phyloP scores from a whole-genome alignment of 495 filamentous ascomycete genomes.

The Mytilinidion resinicola region DNA sequence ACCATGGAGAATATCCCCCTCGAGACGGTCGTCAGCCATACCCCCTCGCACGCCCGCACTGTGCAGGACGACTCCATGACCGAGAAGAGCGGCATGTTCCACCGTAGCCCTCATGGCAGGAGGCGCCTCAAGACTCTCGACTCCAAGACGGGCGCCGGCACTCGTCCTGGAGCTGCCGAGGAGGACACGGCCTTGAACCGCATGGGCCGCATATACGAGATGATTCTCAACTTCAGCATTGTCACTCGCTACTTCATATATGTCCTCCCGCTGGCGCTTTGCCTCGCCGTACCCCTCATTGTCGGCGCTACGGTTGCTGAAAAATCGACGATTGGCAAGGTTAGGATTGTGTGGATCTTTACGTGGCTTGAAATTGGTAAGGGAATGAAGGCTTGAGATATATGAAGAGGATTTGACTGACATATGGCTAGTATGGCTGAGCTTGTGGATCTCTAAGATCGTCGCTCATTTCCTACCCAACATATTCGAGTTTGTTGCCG shows the following conservation, averaged over 20 bases:
- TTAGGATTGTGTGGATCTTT: slow-evolving; percentile 72
- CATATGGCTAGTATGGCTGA: slow-evolving; percentile 58
- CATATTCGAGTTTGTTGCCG: slow-evolving; percentile 80
- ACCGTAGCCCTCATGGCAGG: slow-evolving; percentile 47
- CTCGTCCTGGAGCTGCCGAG: slow-evolving; percentile 46
- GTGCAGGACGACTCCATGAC: slow-evolving; percentile 21
- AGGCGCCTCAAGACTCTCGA: slow-evolving; percentile 45
- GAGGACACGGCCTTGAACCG: slow-evolving; percentile 55
- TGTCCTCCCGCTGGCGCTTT: slow-evolving; percentile 65
- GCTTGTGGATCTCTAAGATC: slow-evolving; percentile 82
- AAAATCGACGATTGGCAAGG: slow-evolving; percentile 48
- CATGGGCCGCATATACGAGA: slow-evolving; percentile 84
- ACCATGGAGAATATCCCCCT: slow-evolving; percentile 24
- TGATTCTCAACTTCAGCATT: slow-evolving; percentile 76
- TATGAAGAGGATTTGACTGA: not conserved
- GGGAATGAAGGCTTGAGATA: not conserved
- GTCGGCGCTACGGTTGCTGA: slow-evolving; percentile 53
- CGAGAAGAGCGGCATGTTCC: slow-evolving; percentile 52
- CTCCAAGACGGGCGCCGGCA: slow-evolving; percentile 45
- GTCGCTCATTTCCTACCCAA: slow-evolving; percentile 69
- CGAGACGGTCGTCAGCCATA: slow-evolving; percentile 29
- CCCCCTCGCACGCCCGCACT: slow-evolving; percentile 21
- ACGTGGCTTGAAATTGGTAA: slow-evolving; percentile 74
- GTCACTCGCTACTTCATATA: slow-evolving; percentile 86
- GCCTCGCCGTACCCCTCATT: slow-evolving; percentile 77